Evolutionary conservation across 108 stramenopile species (phyloP).

Genomic region (Cyclotella atomus): DNA sequence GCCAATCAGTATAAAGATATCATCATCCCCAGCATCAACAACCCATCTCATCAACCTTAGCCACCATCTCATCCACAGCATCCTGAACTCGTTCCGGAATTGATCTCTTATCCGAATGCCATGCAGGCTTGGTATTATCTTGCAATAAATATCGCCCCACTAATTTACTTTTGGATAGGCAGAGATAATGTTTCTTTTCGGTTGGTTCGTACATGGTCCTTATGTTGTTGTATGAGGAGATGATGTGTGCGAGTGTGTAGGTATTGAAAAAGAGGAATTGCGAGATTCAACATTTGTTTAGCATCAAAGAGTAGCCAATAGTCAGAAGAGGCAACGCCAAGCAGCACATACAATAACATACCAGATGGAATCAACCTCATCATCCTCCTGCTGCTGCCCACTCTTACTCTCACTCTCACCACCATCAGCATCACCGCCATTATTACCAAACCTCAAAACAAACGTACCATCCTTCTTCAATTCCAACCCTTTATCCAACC

Average conservation of each 20-base stretch:
- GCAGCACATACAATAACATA: constrained; percentile 1
- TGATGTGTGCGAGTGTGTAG: no score
- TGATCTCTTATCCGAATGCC: constrained; percentile 59
- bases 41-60: constrained; percentile 46
- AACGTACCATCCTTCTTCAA: constrained; percentile 79
- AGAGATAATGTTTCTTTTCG: constrained; percentile 81
- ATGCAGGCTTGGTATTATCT: constrained; percentile 78
- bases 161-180: constrained; percentile 41
- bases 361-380: constrained; percentile 38
- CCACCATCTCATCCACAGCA: constrained; percentile 75
- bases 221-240: no score
- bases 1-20: no score
- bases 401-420: neutral
- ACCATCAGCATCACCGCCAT: constrained; percentile 4
- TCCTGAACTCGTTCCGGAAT: constrained; percentile 64
- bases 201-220: constrained; percentile 78
- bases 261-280: no score
- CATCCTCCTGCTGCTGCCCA: no score
- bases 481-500: constrained; percentile 58
- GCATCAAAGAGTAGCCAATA: neutral
- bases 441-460: constrained; percentile 56
- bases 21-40: no score
- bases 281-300: no score
- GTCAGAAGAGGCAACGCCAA: no score
- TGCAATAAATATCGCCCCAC: constrained; percentile 73